A percentile compares a stretch with the other conserved stretches of the same genome.
Evolutionary conservation across 768 basidiomycete genomes (phyloP).

Genomic region (Cantharellus cinnabarinus): DNA sequence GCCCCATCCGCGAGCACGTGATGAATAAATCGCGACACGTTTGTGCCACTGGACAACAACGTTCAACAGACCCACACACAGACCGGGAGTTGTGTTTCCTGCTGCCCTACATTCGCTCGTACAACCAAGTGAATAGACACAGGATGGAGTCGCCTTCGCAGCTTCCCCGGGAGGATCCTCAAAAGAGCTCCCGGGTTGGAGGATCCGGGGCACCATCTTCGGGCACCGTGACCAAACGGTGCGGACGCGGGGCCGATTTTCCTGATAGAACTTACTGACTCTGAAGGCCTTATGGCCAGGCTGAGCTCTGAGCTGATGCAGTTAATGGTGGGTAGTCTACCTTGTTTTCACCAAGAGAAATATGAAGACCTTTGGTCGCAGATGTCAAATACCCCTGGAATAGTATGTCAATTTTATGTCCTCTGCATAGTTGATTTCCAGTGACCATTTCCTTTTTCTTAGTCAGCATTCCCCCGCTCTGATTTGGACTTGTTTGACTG

Average conservation of each 20-base stretch:
- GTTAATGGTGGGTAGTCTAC: conserved; percentile 41
- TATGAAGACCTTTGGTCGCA: conserved; percentile 12
- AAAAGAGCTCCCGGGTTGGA: no score
- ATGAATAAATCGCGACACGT: no score
- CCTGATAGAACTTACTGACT: neutral
- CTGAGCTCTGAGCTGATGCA: conserved; percentile 75
- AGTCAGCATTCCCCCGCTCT: conserved; percentile 81
- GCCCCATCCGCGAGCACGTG: no score
- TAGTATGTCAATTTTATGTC: conserved; percentile 28
- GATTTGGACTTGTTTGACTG: conserved; percentile 80
- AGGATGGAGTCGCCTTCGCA: no score
- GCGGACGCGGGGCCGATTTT: neutral
- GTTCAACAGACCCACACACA: no score
- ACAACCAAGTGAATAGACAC: no score
- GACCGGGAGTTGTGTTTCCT: no score
- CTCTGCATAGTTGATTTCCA: conserved; percentile 1
- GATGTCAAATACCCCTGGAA: conserved; percentile 82
- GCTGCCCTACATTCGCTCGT: no score
- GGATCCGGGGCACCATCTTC: no score
- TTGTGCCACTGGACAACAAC: no score
- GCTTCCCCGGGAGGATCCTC: no score
- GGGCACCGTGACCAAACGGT: neutral
- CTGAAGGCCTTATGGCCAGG: conserved; percentile 20
- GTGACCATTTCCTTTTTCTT: neutral
- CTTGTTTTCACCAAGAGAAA: no score